Evolutionary conservation across 2,329 filamentous ascomycete genomes (phyloP).

Genomic region (Colletotrichum tanaceti): DNA sequence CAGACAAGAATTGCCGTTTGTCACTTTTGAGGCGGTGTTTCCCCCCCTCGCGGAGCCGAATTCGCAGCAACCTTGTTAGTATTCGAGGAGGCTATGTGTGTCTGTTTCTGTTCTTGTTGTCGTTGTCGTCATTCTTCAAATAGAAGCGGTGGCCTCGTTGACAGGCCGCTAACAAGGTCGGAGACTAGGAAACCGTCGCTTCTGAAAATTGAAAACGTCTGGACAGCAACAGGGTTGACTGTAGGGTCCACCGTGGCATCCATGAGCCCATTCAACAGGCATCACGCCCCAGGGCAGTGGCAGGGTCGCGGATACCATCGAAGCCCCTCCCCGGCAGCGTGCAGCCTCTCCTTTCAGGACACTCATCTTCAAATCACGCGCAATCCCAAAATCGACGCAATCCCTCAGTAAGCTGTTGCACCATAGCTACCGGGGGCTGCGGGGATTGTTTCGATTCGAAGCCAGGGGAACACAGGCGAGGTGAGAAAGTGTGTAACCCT

Average conservation of each 20-base stretch:
- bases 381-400: constrained; percentile 5
- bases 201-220: background rate
- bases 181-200: background rate
- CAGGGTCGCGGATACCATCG: constrained; percentile 19
- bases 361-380: background rate
- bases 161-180: background rate
- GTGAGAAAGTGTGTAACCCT: background rate
- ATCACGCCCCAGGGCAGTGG: constrained; percentile 13
- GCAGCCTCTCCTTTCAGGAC: constrained; percentile 1
- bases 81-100: background rate
- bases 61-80: background rate
- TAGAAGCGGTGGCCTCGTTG: too few relatives aligned
- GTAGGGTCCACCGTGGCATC: constrained; percentile 7
- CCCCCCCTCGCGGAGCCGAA: background rate
- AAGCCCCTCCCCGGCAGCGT: constrained; percentile 7
- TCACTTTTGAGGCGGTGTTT: background rate
- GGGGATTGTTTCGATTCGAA: background rate
- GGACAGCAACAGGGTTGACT: background rate
- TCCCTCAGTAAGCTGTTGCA: constrained; percentile 12
- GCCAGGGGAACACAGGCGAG: background rate
- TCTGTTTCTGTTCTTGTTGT: background rate
- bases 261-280: constrained; percentile 1
- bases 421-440: constrained; percentile 9
- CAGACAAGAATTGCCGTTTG: too few relatives aligned
- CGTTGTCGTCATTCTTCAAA: background rate